These are phyloP conservation scores for Mychonastes homosphaera DNA, from an alignment of 139 green algal genomes.

Conservation along the genomic window DNA sequence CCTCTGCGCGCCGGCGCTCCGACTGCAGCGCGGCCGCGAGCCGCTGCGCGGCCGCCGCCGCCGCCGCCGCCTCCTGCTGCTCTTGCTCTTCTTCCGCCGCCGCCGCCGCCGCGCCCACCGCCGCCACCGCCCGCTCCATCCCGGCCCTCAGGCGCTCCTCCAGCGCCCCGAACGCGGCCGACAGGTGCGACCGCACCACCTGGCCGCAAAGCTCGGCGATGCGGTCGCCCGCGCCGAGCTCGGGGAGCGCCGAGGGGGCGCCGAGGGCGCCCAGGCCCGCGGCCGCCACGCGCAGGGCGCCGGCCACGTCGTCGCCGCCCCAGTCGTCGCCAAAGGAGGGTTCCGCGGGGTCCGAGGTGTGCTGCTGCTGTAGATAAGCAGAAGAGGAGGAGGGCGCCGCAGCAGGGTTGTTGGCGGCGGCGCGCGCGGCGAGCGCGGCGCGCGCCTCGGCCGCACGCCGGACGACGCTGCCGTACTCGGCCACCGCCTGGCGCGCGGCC, in stretches of 20 bases:
- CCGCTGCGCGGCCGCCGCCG: neutral
- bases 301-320: slow-evolving; percentile 6
- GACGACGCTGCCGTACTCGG: slow-evolving; percentile 39
- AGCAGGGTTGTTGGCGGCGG: neutral
- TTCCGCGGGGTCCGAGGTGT: neutral
- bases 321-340: neutral
- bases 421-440: too few species aligned
- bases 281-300: slow-evolving; percentile 38
- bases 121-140: neutral
- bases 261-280: slow-evolving; percentile 45
- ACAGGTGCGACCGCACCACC: slow-evolving; percentile 48
- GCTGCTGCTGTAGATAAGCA: neutral
- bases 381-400: neutral
- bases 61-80: neutral
- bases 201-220: slow-evolving; percentile 25
- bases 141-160: slow-evolving; percentile 20
- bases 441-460: slow-evolving; percentile 2
- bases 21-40: neutral
- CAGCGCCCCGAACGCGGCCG: slow-evolving; percentile 38
- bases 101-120: slow-evolving; percentile 3
- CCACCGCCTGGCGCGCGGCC: slow-evolving; percentile 23
- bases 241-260: slow-evolving; percentile 49
- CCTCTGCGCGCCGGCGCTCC: neutral
- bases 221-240: slow-evolving; percentile 45
- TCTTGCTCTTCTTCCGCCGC: too few species aligned